phyloP scores from a whole-genome alignment of 768 basidiomycete genomes.

The Boletellus ananas region DNA sequence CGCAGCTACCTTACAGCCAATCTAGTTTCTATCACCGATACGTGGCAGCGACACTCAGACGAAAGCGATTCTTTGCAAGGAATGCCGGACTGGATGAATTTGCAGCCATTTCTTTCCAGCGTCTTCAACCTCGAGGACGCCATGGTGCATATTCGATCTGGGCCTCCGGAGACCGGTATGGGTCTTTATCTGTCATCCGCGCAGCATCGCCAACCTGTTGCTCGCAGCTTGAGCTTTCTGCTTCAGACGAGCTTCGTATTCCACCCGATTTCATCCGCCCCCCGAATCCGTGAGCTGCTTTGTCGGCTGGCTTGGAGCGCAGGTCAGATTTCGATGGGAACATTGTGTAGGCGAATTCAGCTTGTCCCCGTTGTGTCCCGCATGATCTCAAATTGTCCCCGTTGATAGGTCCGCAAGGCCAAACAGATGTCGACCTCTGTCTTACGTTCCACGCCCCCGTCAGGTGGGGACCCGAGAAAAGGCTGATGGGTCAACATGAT shows the following conservation, averaged over 20 bases:
- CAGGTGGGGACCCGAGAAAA: background rate
- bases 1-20: too few relatives aligned
- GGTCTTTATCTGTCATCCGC: background rate
- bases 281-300: background rate
- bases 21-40: too few relatives aligned
- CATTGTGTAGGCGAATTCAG: background rate
- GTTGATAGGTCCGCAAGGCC: background rate
- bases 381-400: background rate
- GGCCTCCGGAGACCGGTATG: background rate
- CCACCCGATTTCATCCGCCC: background rate
- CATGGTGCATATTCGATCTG: background rate
- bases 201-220: background rate
- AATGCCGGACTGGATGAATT: background rate
- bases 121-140: background rate
- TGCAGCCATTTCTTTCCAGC: background rate
- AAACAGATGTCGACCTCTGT: too few relatives aligned
- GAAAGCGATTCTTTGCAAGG: too few relatives aligned
- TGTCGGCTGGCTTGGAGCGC: background rate
- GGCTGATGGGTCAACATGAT: constrained; percentile 1
- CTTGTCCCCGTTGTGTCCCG: too few relatives aligned
- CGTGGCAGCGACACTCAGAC: too few relatives aligned
- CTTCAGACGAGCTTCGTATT: background rate
- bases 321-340: too few relatives aligned
- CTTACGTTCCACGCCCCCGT: background rate
- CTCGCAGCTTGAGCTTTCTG: background rate